These are phyloP conservation scores for Hypoxylon perforatum DNA, from an alignment of 495 filamentous ascomycete species.

Conservation along the genomic window DNA sequence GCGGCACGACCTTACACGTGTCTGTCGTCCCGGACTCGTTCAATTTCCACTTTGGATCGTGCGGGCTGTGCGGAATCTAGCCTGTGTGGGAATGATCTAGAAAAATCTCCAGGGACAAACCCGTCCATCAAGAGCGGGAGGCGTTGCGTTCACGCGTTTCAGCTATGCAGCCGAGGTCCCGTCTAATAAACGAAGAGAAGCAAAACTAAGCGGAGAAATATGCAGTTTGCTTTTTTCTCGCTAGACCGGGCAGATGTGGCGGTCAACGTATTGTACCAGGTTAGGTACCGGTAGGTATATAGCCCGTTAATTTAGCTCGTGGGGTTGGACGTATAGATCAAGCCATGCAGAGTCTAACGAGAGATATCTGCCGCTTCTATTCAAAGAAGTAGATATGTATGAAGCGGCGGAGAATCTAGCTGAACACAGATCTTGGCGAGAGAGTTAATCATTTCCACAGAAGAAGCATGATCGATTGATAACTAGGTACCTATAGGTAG, in stretches of 20 bases:
- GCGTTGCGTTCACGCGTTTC: constrained; percentile 31
- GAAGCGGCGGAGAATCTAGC: too few relatives aligned
- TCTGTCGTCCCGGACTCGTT: constrained; percentile 3
- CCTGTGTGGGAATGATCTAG: constrained; percentile 28
- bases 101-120: constrained; percentile 16
- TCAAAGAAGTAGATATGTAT: too few relatives aligned
- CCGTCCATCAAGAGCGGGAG: constrained; percentile 22
- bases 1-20: constrained; percentile 19
- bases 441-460: too few relatives aligned
- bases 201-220: neutral
- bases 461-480: too few relatives aligned
- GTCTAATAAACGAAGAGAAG: constrained; percentile 15
- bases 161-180: constrained; percentile 15
- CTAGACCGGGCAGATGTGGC: constrained; percentile 19
- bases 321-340: constrained; percentile 7
- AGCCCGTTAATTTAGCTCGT: constrained; percentile 16
- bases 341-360: neutral
- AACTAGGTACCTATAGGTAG: too few relatives aligned
- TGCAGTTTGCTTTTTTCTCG: constrained; percentile 18
- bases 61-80: neutral
- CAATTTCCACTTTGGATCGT: neutral
- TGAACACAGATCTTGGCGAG: too few relatives aligned
- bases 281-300: too few relatives aligned
- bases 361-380: too few relatives aligned
- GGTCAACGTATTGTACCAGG: constrained; percentile 1